Conservation (phyloP, 2,329 filamentous ascomycete species). For the Harringtonia lauricola region DNA sequence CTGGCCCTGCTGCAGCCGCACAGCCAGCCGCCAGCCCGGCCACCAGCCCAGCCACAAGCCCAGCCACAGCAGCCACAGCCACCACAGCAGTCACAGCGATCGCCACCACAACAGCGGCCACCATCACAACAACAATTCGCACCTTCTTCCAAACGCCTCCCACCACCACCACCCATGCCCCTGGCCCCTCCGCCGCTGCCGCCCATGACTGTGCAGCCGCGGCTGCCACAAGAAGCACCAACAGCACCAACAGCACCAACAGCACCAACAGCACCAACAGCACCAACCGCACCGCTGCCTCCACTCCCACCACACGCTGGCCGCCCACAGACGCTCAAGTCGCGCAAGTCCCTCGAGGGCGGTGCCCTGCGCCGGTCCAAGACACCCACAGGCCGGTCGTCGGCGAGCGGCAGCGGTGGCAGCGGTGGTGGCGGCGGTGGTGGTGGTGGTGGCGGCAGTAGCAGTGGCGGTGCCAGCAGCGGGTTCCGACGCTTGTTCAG, state of each 20-base stretch:
- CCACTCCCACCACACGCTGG: not conserved
- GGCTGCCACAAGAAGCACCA: not conserved
- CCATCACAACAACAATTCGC: not conserved
- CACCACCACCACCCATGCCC: not conserved
- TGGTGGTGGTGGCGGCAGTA: not conserved
- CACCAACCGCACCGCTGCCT: not conserved
- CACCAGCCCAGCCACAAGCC: too few species aligned
- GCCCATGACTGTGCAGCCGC: not conserved
- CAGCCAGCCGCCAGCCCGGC: too few species aligned
- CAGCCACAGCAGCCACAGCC: not conserved
- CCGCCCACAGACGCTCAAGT: too few species aligned
- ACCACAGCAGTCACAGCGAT: not conserved
- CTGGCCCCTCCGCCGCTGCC: not conserved
- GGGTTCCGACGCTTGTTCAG: conserved; percentile 12
- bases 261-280: not conserved
- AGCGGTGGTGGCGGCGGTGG: conserved; percentile 2
- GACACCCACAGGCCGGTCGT: conserved; percentile 5
- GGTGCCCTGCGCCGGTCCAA: conserved; percentile 5
- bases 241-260: not conserved
- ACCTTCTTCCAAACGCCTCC: not conserved
- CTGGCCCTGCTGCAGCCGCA: not conserved
- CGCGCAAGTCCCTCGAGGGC: conserved; percentile 2
- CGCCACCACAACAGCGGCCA: not conserved
- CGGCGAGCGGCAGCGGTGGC: not conserved
- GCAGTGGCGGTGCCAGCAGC: not conserved